These are phyloP conservation scores for Rehmannia glutinosa DNA, from an alignment of 257 asterid genomes.

Conservation along the genomic window DNA sequence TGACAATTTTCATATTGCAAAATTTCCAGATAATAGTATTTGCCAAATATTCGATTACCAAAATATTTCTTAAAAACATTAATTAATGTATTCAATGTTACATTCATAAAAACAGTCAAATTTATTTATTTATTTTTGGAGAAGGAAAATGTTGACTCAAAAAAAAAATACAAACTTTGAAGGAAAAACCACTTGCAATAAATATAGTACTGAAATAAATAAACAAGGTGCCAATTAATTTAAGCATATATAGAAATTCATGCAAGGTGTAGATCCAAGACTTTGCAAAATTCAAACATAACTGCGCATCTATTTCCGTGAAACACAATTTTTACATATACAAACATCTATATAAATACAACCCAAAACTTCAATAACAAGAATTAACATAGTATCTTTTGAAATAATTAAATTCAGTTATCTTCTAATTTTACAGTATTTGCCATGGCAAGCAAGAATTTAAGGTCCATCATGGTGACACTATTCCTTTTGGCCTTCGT, in stretches of 20 bases:
- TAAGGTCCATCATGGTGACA: conserved; percentile 1
- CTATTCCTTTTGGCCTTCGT: conserved; percentile 15
- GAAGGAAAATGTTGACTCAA: background rate
- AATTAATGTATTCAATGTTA: no score
- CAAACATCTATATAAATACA: background rate
- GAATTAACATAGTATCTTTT: no score
- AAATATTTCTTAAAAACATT: no score
- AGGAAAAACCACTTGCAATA: background rate
- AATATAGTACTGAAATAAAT: no score
- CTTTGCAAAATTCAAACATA: conserved; percentile 21
- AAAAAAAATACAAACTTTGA: background rate
- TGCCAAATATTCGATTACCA: no score
- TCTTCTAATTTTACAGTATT: background rate
- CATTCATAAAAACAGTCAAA: no score
- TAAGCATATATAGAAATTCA: background rate
- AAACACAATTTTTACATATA: background rate
- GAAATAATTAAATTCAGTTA: background rate
- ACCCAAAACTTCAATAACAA: background rate
- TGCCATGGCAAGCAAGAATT: conserved; percentile 19
- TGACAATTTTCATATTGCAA: no score
- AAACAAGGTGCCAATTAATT: background rate
- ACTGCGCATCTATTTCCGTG: background rate
- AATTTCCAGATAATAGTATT: no score
- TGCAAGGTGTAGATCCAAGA: conserved; percentile 3
- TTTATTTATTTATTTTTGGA: no score